Conservation (phyloP, 2,329 filamentous ascomycete species). For the Didymella segeticola region DNA sequence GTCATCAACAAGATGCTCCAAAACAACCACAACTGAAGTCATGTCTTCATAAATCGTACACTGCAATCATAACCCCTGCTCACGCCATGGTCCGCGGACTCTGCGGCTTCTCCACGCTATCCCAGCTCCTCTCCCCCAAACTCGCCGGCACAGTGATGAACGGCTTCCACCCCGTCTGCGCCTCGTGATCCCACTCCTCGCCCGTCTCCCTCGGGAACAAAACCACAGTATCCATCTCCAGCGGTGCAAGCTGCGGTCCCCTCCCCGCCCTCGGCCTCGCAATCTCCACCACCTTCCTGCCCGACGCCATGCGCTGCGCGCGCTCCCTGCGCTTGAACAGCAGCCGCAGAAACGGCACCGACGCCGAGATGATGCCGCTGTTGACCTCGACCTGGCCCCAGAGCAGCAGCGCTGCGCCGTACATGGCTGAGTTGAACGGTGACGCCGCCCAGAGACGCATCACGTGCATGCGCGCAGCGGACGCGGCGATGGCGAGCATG, state of each 20-base stretch:
- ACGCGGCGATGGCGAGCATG: slow-evolving; percentile 45
- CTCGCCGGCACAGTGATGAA: slow-evolving; percentile 46
- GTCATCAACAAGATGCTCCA: neutral
- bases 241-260: slow-evolving; percentile 23
- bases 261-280: slow-evolving; percentile 22
- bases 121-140: slow-evolving; percentile 34
- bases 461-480: slow-evolving; percentile 47
- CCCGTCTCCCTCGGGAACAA: slow-evolving; percentile 17
- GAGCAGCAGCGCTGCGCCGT: slow-evolving; percentile 47
- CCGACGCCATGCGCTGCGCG: slow-evolving; percentile 12
- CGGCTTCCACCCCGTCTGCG: slow-evolving; percentile 35
- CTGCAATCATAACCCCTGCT: no score
- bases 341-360: slow-evolving; percentile 53
- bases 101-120: slow-evolving; percentile 26
- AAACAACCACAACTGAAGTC: no score
- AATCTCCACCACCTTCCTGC: slow-evolving; percentile 19
- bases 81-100: slow-evolving; percentile 10
- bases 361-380: slow-evolving; percentile 55
- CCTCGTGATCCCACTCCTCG: slow-evolving; percentile 16
- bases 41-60: neutral
- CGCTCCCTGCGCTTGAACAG: slow-evolving; percentile 44
- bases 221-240: slow-evolving; percentile 30
- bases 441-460: slow-evolving; percentile 46
- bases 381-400: slow-evolving; percentile 58
- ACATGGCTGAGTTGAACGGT: slow-evolving; percentile 44